Base-by-base conservation (phyloP, 768 basidiomycete genomes). In the Termitomyces sp. region DNA sequence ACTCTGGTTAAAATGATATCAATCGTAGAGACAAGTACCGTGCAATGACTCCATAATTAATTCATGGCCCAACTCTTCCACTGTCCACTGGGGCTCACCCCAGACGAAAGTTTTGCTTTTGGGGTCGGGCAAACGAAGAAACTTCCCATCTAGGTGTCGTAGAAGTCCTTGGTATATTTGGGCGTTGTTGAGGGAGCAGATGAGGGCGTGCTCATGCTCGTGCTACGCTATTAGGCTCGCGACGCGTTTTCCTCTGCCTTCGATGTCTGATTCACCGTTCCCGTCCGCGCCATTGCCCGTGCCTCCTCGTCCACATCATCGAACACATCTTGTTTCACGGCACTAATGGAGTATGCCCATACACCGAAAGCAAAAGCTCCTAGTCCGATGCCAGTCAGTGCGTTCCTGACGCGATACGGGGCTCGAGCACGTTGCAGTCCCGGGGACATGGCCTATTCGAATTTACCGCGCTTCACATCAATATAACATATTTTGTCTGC, bases 291-390 rank as follows among this genome's bases (percentile, higher is more conserved):
- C 62, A 87, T 76, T 39, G 80, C 80, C 57, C 73, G 73, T 27
- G 85, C 91, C 65, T 90, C 88, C 58, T 89, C 88, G 63, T 91
- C 90, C 39, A 91, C 78, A 66, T 93, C 91, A 60, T 88, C 85
- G 66, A 96, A 97, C 38, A 89, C 85, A 66, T 97, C 94, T 65
- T 98, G 94, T 65, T 89, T 93, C 52, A 98, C 94, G 27, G 94
- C 94, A 29, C 84, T 82, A 65, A 98, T 96, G 16, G 94, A 94
- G 72, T 98, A 98, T 4, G 85, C 78, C 83, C 92, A 98, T 9
- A 97, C 85, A 25, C 86, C 88, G 13, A 83, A 80, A 27, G 83
- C 86, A 66, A 97, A 95, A 0, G 80, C 78, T 25, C 83, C 79
- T 41, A 98, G 78, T 3, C 76, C 64, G 42, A 85, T 58, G 7